Base-by-base conservation (phyloP, 2,329 filamentous ascomycete species). In the Pyrenochaeta sp. region DNA sequence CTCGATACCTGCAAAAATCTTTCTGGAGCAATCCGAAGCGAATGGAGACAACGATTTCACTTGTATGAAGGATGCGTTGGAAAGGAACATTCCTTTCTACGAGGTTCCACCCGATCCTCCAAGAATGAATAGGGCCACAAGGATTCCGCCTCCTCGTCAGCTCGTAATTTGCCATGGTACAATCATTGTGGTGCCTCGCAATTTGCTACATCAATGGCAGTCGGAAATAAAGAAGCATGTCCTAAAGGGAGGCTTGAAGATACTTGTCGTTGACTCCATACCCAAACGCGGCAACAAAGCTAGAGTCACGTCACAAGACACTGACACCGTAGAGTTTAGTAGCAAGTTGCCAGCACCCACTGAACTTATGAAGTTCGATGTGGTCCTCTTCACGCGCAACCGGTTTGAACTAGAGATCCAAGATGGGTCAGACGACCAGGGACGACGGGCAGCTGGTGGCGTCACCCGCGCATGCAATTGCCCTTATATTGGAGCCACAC, bases 121-220 rank as follows among this genome's bases (percentile, higher is more conserved):
- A 50, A 63, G 78, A 45, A 71, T 76, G 71, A 73, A 78, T 37
- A 77, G 82, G 4, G 78, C 73, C 1, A 78, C 77, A 0, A 71
- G 54, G 1, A 63, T 72, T 10, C 69, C 71, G 1, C 71, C 77
- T 0, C 77, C 81, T 0, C 80, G 77, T 18, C 81, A 79, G 54
- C 77, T 96, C 3, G 84, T 80, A 21, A 78, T 95, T 7, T 90
- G 87, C 55, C 82, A 85, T 23, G 84, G 85, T 0, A 96, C 89
- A 0, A 78, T 98, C 3, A 80, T 97, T 15, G 84, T 97, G 27
- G 91, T 93, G 0, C 94, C 94, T 0, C 82, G 87, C 12, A 97
- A 97, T 68, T 80, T 97, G 20, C 79, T 96, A 2, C 83, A 88
- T 47, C 94, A 98, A 72, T 97, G 94, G 94, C 79, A 85, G 47